Base-by-base conservation (phyloP, 1,284 basidiomycete species). In the Nidula niveotomentosa region DNA sequence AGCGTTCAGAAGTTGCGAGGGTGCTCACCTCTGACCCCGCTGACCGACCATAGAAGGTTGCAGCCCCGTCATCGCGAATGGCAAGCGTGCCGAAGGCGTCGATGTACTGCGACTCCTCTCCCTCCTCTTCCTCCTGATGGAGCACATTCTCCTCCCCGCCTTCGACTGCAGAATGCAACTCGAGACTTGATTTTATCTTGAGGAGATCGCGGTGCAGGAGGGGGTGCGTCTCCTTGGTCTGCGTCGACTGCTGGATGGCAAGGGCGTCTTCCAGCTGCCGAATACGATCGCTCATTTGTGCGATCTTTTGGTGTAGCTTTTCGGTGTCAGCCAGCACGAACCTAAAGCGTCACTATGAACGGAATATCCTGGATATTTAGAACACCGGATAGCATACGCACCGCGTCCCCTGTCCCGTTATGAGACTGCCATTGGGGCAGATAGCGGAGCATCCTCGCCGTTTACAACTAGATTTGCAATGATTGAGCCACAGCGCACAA, bases 321-420 rank as follows among this genome's bases (percentile, higher is more conserved):
- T 90, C 88, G 2, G 88, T 91, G 60, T 88, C 86, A 1, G 88
- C 87, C n/a, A 90, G 79, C 39, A 90, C 86, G 63, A 91, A 90
- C 51, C 88, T 88, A 54, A 6, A 23, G 23, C 23, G 23, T 23
- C 23, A 23, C 23, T 23, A 15, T 48, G 46, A 34, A 41, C 17
- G 4, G 15, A 12, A 49, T 17, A 36, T 43, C 12, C 41, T 35
- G 52, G 52, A 8, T 30, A 41, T 13, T 36, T 17, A 47, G 39
- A 8, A 54, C n/a, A 39, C 34, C n/a, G 17, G 30, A 37, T 8
- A 46, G 9, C n/a, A 53, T 36, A 64, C 69, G 59, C 63, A 86
- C 86, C 88, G 77, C 48, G 88, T 90, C n/a, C 88, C 88, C 64
- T 89, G 84, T 12, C 88, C 88, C 6, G 85, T 86, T 8, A 83